Base-by-base conservation (phyloP, 192 early-diverging fungal genomes). In the Pecoramyces ruminantium region DNA sequence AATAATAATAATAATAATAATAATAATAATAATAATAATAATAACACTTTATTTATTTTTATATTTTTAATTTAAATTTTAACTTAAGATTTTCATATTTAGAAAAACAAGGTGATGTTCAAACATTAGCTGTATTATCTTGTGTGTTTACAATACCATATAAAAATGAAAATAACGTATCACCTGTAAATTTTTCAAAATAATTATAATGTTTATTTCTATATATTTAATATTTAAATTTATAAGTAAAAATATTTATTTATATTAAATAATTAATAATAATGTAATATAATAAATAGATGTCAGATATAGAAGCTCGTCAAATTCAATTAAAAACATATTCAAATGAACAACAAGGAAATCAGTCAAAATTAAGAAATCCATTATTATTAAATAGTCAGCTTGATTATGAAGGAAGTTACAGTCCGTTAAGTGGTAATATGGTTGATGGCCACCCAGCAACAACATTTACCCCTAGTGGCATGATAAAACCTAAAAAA, bases 111-210 rank as follows among this genome's bases (percentile, higher is more conserved):
- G 89, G 92, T 13, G 92, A 93, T 84, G 87, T 92, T 29, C 92
- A 93, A 81, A 92, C 87, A 39, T 80, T 90, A 29, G 92, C 92
- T 0, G 82, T 93, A 38, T 81, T 93, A 27, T 86, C 86, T 21
- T 93, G 92, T 80, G 90, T 89, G 2, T 92, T 93, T 80, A 85
- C 84, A 30, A 87, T 88, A 34, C 81, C 78, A 15, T 80, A 84
- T 78, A 87, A 82, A 30, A 82, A 67, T 67, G 51, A 67, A 67
- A 67, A n/a, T 67, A n/a, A 4, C 1, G 4, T n/a, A 21, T 16
- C 18, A 9, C 51, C 21, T 11, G 51, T 67, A 67, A n/a, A 6
- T 34, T 34, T 6, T 34, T 34, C 3, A 34, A 34, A 34, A 34
- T 6, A 34, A 34, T 34, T 34, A 6, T 34, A 6, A 3, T 34